phyloP scores from a whole-genome alignment of 371 early-diverging fungal species.

The Mortierella polycephala region DNA sequence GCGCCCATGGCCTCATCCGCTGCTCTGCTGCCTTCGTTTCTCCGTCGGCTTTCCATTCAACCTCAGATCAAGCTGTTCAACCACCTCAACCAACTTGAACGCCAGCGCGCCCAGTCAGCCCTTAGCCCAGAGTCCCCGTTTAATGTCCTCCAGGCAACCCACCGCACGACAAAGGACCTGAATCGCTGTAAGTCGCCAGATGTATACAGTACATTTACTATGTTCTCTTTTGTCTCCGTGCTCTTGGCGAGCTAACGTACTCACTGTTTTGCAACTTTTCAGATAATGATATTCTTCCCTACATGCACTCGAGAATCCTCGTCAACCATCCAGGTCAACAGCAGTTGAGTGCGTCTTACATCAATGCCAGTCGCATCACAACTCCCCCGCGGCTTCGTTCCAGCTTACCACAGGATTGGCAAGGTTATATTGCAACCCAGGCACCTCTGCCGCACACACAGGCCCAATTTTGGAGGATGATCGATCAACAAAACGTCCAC shows the following conservation, averaged over 20 bases:
- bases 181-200: conserved; percentile 41
- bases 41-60: background rate
- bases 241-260: background rate
- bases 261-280: background rate
- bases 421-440: conserved; percentile 89
- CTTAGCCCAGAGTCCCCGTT: conserved; percentile 17
- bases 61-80: conserved; percentile 7
- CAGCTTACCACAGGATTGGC: conserved; percentile 25
- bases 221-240: background rate
- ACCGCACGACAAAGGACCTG: conserved; percentile 7
- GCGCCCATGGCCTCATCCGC: too few relatives aligned
- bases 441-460: conserved; percentile 85
- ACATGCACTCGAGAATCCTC: conserved; percentile 26
- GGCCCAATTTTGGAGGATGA: conserved; percentile 92
- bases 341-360: conserved; percentile 7
- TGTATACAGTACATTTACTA: background rate
- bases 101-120: conserved; percentile 22
- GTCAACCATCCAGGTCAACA: background rate
- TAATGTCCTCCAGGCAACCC: conserved; percentile 10
- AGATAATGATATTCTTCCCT: conserved; percentile 47
- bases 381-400: conserved; percentile 15
- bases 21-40: background rate
- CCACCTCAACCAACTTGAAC: conserved; percentile 16
- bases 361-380: conserved; percentile 48
- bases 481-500: conserved; percentile 75